These are phyloP conservation scores for Scheffersomyces stambukii DNA, from an alignment of 1,139 yeast genomes.

Conservation along the genomic window DNA sequence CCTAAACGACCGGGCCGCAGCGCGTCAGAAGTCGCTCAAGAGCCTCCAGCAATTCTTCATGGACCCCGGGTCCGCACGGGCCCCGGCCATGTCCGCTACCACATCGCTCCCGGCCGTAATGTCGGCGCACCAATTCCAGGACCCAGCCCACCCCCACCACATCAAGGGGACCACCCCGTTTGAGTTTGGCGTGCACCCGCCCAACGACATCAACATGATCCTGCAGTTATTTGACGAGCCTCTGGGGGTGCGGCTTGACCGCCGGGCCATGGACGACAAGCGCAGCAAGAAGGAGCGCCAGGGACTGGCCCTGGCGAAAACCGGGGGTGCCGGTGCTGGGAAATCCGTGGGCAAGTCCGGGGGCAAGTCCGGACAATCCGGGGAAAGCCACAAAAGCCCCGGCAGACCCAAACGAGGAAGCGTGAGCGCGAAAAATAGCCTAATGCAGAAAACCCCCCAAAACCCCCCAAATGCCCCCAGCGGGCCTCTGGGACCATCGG, in stretches of 20 bases:
- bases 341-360: constrained; percentile 5
- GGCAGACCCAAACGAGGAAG: too few relatives aligned
- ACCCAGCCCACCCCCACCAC: constrained; percentile 36
- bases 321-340: not conserved
- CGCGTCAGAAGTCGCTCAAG: constrained; percentile 12
- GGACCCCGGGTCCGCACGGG: constrained; percentile 14
- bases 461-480: not conserved
- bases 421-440: too few relatives aligned
- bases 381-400: too few relatives aligned
- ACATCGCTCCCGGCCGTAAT: too few relatives aligned
- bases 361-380: constrained; percentile 6
- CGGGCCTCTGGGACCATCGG: too few relatives aligned
- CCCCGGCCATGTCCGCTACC: too few relatives aligned
- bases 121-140: constrained; percentile 27
- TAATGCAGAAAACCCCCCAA: not conserved
- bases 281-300: not conserved
- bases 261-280: too few relatives aligned
- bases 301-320: not conserved
- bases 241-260: not conserved
- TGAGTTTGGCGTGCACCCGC: constrained; percentile 26
- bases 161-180: constrained; percentile 36
- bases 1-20: constrained; percentile 5
- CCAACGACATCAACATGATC: constrained; percentile 17
- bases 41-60: constrained; percentile 13
- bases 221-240: constrained; percentile 7